Base-by-base conservation (phyloP, 768 basidiomycete species). In the Myochromella boudieri region DNA sequence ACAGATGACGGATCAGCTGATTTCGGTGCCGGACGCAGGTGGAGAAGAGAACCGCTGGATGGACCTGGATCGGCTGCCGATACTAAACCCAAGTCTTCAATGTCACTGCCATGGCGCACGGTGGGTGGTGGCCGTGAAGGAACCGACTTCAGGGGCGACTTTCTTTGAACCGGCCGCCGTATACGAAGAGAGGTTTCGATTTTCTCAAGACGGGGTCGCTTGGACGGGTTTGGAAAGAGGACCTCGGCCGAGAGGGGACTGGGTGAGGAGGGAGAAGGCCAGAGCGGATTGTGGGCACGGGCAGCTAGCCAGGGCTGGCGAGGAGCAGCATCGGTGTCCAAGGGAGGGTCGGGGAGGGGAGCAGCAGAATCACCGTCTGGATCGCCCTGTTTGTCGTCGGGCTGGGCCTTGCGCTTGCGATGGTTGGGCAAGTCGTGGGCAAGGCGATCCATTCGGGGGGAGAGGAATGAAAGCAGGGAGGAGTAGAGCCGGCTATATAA, bases 341-440 rank as follows among this genome's bases (percentile, higher is more conserved):
- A 52, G 54, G 36, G 43, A 65, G 53, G 61, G 38, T 66, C 60
- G 6, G 57, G 14, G 4, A 60, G 21, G 11, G 55, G 6, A 17
- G 33, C 14, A 17, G 33, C 14, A 34, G 33, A 6, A n/a, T 12
- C 6, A 6, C 14, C 5, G 14, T 6, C 14, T 5, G 14, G 28
- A 12, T 59, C 26, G 36, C 73, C 66, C 24, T 63, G 62, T 24
- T 51, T 44, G 59, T 77, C 75, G 58, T 85, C 81, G 22, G 61
- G 44, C 61, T 77, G 77, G 0, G 82, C 77, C 67, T 89, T 88
- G 55, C 86, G 81, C 66, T 88, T 88, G 61, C 81, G 76, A 61
- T 74, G 72, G 74, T 76, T 68, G 24, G 76, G 75, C 54, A 68
- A 64, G 45, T 74, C 69, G 52, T 82, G 78, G 56, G 78, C 73